A percentile compares a stretch with the other conserved stretches of the same genome.
These are phyloP conservation scores for Ceratocystis cubensis DNA, from an alignment of 2,329 filamentous ascomycete species.

Conservation along the genomic window DNA sequence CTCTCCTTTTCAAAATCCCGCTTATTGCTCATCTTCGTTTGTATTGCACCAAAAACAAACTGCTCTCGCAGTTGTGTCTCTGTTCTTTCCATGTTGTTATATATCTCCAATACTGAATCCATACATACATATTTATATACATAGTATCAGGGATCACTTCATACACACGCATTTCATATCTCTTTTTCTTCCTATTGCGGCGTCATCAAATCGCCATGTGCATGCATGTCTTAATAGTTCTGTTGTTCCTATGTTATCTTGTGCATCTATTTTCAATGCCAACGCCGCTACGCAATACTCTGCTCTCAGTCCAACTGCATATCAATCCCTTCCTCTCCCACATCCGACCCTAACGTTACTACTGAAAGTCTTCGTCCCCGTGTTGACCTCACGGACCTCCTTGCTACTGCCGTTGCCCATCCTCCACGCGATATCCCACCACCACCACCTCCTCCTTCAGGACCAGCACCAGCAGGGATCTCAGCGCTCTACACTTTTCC, in stretches of 20 bases:
- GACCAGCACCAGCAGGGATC: neutral
- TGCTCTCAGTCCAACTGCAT: neutral
- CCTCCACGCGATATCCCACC: neutral
- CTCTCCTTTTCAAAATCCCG: neutral
- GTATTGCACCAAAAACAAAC: neutral
- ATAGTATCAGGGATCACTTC: neutral
- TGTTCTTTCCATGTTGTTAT: neutral
- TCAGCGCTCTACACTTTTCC: slow-evolving; percentile 18
- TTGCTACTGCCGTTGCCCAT: neutral
- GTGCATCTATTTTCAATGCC: neutral
- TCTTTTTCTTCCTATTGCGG: neutral
- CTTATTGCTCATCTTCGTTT: neutral
- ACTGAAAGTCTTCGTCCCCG: slow-evolving; percentile 13
- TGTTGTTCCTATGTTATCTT: slow-evolving; percentile 9
- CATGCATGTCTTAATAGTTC: neutral
- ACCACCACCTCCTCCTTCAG: neutral
- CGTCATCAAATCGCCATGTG: neutral
- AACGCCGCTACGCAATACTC: neutral
- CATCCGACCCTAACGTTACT: slow-evolving; percentile 1
- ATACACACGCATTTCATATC: neutral
- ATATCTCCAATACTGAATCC: neutral
- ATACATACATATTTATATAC: neutral
- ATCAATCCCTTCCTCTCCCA: neutral
- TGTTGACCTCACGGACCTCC: slow-evolving; percentile 15
- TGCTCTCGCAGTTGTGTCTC: neutral